Base-by-base conservation (phyloP, 495 filamentous ascomycete genomes). In the Apiosordaria backusii region DNA sequence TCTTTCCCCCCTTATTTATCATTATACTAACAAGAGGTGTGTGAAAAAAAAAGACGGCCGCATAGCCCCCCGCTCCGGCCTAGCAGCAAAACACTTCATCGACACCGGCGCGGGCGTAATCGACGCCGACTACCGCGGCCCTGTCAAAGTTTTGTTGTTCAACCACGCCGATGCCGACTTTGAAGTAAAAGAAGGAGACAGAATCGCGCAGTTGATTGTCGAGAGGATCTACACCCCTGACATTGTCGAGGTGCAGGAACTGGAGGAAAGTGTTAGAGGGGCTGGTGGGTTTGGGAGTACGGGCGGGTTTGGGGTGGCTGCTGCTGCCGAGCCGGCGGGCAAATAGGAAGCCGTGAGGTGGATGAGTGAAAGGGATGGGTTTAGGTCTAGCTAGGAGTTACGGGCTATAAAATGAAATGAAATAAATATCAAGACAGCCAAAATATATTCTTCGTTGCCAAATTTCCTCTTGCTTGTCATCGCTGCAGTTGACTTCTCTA, bases 201-300 rank as follows among this genome's bases (percentile, higher is more conserved):
- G 95, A 50, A 80, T 98, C 72, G 95, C 95, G 63, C 95, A 99
- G 84, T 83, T 99, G 70, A 87, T 99, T 66, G 78, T 99, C 57
- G 95, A 99, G 83, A 83, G 90, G 83, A 98, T 98, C 66, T 91
- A 88, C 69, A 97, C 93, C 45, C 94, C 95, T 7, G 92, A 96
- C 50, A 90, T 98, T 22, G 72, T 88, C 60, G 92, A 95, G 71
- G 95, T 97, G 9, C 83, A 90, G 77, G 86, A 92, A 79, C 78
- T 99, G 66, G 92, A 95, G 74, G 92, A 92, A 84, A 97, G 91
- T 72, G 90, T 94, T 22, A 81, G 95, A 60, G 95, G 95, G 23
- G 92, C 87, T 0, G 94, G 93, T 19, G 95, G 95, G 9, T 99
- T 99, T 72, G 95, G 95, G 35, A 97, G 93, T 71, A 99, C 95